These are phyloP conservation scores for Gaultheria prostrata DNA, from an alignment of 148 eudicot genomes.

Conservation along the genomic window DNA sequence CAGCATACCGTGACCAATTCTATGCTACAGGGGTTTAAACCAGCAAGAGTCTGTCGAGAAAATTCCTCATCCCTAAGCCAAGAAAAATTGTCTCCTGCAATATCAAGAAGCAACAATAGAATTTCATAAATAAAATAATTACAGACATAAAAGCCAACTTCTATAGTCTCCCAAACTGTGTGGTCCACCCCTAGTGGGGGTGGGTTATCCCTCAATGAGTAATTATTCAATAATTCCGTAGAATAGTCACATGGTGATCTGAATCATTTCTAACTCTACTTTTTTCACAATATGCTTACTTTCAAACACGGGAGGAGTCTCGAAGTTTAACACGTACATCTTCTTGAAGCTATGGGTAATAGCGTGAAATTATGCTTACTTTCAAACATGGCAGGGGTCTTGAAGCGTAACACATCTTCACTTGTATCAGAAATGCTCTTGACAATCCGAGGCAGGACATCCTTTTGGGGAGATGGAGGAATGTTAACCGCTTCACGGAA, in stretches of 20 bases:
- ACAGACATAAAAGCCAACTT: too few species aligned
- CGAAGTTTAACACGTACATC: too few species aligned
- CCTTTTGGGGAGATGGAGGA: slow-evolving; percentile 14
- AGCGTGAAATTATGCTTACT: slow-evolving; percentile 27
- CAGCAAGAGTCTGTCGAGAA: slow-evolving; percentile 76
- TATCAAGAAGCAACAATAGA: not conserved
- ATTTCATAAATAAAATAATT: too few species aligned
- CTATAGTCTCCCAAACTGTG: too few species aligned
- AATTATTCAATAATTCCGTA: too few species aligned
- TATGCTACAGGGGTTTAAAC: slow-evolving; percentile 63
- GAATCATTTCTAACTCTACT: too few species aligned
- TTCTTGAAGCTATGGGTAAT: too few species aligned
- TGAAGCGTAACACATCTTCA: slow-evolving; percentile 39
- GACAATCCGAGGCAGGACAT: slow-evolving; percentile 53
- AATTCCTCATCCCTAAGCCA: slow-evolving; percentile 85
- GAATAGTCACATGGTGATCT: too few species aligned
- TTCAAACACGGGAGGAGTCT: too few species aligned
- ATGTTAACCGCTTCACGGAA: slow-evolving; percentile 51
- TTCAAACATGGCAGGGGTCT: slow-evolving; percentile 45
- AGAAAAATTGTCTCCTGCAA: slow-evolving; percentile 49
- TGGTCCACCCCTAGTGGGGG: too few species aligned
- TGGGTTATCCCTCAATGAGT: too few species aligned
- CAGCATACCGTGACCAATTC: slow-evolving; percentile 58
- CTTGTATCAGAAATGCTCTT: slow-evolving; percentile 24
- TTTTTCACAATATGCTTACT: too few species aligned